A percentile compares a stretch with the other conserved stretches of the same genome.
Evolutionary conservation across 495 filamentous ascomycete species (phyloP).

Genomic region (Tuber indicum): DNA sequence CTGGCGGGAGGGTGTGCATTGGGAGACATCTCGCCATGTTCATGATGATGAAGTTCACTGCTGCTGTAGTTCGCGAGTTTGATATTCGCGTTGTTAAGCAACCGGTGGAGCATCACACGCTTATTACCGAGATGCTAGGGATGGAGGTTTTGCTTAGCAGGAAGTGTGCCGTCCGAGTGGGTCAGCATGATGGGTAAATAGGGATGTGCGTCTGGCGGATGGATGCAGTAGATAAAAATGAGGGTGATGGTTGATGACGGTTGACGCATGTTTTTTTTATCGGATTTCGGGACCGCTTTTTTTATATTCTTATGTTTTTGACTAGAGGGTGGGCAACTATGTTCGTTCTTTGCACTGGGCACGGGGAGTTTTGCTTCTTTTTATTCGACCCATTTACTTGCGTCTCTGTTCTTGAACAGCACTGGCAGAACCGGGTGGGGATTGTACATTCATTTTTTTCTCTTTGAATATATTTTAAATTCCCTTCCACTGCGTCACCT

Average conservation of each 20-base stretch:
- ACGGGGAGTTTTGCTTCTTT: not conserved
- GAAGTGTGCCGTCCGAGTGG: not conserved
- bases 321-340: not conserved
- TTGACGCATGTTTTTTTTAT: not conserved
- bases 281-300: not conserved
- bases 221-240: not conserved
- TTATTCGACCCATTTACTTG: not conserved
- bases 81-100: constrained; percentile 32
- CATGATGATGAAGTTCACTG: constrained; percentile 33
- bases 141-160: constrained; percentile 20
- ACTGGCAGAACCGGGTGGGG: not conserved
- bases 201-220: not conserved
- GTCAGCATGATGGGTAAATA: not conserved
- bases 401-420: not conserved
- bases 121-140: constrained; percentile 15
- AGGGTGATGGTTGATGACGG: not conserved
- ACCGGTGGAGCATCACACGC: constrained; percentile 16
- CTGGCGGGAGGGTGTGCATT: constrained; percentile 36
- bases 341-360: not conserved
- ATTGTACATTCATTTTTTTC: not conserved
- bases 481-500: not conserved
- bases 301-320: not conserved
- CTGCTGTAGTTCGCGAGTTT: constrained; percentile 25
- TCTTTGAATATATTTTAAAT: not conserved
- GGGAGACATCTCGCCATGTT: constrained; percentile 35